These are phyloP conservation scores for Suhomyces terraborum DNA, from an alignment of 1,139 yeast genomes.

Conservation along the genomic window DNA sequence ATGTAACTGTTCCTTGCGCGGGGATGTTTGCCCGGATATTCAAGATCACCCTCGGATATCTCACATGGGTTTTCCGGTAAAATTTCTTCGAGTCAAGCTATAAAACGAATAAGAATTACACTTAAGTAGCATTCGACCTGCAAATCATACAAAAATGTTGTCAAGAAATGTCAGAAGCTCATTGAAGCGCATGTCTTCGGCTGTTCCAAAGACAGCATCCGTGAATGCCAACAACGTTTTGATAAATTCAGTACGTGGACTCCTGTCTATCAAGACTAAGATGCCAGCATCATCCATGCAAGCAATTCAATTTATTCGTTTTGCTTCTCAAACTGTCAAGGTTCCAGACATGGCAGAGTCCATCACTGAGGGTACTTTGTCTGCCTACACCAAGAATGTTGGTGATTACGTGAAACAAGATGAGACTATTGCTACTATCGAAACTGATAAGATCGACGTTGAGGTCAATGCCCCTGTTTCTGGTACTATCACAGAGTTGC, in stretches of 20 bases:
- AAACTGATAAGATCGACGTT: conserved; percentile 97
- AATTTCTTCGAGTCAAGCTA: conserved; percentile 8
- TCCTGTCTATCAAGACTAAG: conserved; percentile 6
- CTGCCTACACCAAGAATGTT: conserved; percentile 73
- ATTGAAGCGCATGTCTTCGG: conserved; percentile 19
- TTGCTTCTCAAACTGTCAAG: conserved; percentile 60
- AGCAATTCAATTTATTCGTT: conserved; percentile 27
- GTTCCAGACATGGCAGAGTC: conserved; percentile 99
- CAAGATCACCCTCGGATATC: conserved; percentile 8
- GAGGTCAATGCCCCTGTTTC: conserved; percentile 94
- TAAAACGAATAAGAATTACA: conserved; percentile 1
- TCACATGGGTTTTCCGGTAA: conserved; percentile 5
- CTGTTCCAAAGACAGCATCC: conserved; percentile 12
- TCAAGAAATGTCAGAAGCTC: conserved; percentile 20
- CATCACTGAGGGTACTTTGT: conserved; percentile 92
- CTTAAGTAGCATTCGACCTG: neutral
- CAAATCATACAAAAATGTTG: conserved; percentile 17
- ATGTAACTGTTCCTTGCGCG: conserved; percentile 6
- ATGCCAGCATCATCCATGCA: conserved; percentile 14
- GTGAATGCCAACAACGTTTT: conserved; percentile 8
- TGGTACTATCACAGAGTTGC: conserved; percentile 85
- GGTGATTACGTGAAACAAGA: conserved; percentile 90
- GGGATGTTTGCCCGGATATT: conserved; percentile 7
- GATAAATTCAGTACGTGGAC: conserved; percentile 8
- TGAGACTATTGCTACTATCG: conserved; percentile 94